phyloP scores from a whole-genome alignment of 202 grass and related monocot species.

The Cymbopogon flexuosus region DNA sequence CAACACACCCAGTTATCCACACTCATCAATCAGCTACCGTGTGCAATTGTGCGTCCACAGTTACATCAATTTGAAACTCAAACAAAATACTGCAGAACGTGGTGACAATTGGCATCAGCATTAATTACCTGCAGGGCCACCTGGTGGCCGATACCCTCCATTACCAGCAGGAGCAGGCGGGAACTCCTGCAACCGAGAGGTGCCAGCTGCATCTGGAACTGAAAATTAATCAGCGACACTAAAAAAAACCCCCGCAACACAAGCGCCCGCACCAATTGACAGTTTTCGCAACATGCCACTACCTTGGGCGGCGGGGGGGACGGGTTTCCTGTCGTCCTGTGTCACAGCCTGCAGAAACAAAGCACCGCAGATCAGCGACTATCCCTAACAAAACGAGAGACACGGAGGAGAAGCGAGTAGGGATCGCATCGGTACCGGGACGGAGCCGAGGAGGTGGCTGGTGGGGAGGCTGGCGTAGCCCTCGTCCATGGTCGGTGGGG shows the following conservation, averaged over 20 bases:
- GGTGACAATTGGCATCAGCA: neutral
- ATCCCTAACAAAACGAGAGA: conserved; percentile 12
- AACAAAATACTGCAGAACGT: neutral
- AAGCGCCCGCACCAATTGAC: neutral
- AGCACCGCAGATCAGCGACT: neutral
- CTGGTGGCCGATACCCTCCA: conserved; percentile 54
- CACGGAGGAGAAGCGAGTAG: neutral
- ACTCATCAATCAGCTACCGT: neutral
- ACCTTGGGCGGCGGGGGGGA: conserved; percentile 36
- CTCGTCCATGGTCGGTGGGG: conserved; percentile 73
- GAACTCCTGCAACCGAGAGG: conserved; percentile 65
- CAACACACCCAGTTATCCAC: neutral
- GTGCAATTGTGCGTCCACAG: neutral
- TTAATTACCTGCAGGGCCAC: conserved; percentile 41
- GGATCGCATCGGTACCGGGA: conserved; percentile 53
- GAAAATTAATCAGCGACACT: conserved; percentile 1
- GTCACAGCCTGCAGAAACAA: conserved; percentile 53
- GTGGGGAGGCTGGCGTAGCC: conserved; percentile 77
- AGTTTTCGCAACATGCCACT: neutral
- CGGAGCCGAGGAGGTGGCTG: conserved; percentile 89
- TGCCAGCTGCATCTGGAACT: conserved; percentile 40
- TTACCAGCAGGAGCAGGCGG: conserved; percentile 42
- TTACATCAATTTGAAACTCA: neutral
- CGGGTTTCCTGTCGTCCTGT: conserved; percentile 51
- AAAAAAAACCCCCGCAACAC: neutral